phyloP scores from a whole-genome alignment of 1,139 yeast species.

The Kazachstania sp. region DNA sequence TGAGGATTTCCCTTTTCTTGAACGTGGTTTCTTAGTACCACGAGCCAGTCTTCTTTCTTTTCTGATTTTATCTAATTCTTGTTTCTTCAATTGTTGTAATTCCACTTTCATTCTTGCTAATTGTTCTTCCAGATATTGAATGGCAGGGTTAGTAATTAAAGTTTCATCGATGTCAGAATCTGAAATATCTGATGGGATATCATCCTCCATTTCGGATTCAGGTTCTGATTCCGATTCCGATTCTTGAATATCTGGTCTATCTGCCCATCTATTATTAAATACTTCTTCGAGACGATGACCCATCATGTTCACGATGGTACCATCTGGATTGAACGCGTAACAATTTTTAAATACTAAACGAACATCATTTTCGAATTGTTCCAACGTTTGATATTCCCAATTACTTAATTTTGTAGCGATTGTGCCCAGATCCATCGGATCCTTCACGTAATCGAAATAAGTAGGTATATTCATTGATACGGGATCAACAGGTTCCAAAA shows the following conservation, averaged over 20 bases:
- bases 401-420: constrained; percentile 70
- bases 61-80: constrained; percentile 54
- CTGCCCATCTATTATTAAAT: constrained; percentile 83
- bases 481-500: constrained; percentile 89
- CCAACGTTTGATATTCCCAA: constrained; percentile 83
- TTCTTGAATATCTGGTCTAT: constrained; percentile 53
- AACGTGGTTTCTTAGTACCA: constrained; percentile 23
- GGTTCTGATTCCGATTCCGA: constrained; percentile 22
- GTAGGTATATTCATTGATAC: constrained; percentile 89
- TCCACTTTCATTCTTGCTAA: constrained; percentile 78
- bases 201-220: constrained; percentile 3
- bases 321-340: constrained; percentile 88
- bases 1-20: constrained; percentile 18
- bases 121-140: constrained; percentile 80
- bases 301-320: constrained; percentile 91
- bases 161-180: constrained; percentile 61
- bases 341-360: constrained; percentile 81
- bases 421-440: constrained; percentile 94
- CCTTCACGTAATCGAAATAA: constrained; percentile 72
- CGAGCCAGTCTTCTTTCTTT: constrained; percentile 33
- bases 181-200: constrained; percentile 32
- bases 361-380: constrained; percentile 77
- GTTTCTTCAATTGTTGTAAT: constrained; percentile 70
- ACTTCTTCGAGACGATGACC: constrained; percentile 84
- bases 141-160: constrained; percentile 75